Evolutionary conservation across 139 green algal species (phyloP).

Genomic region (Micractinium sp.): DNA sequence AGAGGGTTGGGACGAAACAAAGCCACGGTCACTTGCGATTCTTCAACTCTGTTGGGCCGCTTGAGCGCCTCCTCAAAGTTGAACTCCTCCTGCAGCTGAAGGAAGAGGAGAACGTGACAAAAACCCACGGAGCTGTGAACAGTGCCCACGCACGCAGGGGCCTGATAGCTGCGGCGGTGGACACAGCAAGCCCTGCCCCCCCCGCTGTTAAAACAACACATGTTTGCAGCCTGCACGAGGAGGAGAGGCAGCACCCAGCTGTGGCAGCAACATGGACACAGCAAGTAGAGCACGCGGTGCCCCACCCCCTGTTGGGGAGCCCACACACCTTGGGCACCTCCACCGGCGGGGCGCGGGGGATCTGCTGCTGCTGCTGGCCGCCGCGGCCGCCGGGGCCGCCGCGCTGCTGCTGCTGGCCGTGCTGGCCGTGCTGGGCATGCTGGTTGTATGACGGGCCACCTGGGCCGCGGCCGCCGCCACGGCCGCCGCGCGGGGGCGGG

Average conservation of each 20-base stretch:
- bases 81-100: neutral
- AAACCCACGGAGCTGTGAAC: no score
- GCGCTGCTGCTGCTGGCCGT: slow-evolving; percentile 4
- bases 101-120: neutral
- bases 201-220: no score
- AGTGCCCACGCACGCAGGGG: no score
- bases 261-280: no score
- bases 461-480: slow-evolving; percentile 16
- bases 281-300: no score
- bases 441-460: neutral
- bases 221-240: no score
- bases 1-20: neutral
- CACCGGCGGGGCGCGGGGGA: slow-evolving; percentile 4
- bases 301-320: no score
- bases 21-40: no score
- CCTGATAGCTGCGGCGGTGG: no score
- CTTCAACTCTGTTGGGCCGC: no score
- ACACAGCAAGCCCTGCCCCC: no score
- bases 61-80: neutral
- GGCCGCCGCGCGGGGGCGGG: neutral
- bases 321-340: slow-evolving; percentile 15
- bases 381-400: neutral
- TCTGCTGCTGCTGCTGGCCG: slow-evolving; percentile 24
- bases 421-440: neutral
- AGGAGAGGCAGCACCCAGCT: no score